Conservation (phyloP, 257 asterid species). For the Solanum raphanifolium region DNA sequence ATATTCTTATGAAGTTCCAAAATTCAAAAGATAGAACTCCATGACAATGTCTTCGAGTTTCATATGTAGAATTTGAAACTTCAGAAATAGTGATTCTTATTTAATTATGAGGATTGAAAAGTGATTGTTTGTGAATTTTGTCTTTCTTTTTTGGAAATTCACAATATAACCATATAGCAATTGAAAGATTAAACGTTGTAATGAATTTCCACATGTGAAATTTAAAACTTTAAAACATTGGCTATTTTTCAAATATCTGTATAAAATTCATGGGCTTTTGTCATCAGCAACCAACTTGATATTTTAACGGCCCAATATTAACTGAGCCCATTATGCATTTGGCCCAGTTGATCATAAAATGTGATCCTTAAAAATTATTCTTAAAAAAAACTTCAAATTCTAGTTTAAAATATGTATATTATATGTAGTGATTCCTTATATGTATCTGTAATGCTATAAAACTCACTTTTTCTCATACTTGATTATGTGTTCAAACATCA, state of each 20-base stretch:
- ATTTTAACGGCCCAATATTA: background rate
- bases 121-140: background rate
- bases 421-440: background rate
- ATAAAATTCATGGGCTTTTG: background rate
- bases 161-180: background rate
- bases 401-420: background rate
- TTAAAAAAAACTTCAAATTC: background rate
- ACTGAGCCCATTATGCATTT: background rate
- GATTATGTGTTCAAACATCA: background rate
- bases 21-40: background rate
- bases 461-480: background rate
- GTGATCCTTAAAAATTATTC: background rate
- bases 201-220: background rate
- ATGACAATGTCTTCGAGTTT: background rate
- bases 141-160: background rate
- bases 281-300: background rate
- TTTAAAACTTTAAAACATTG: background rate
- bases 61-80: background rate
- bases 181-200: background rate
- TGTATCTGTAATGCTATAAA: background rate
- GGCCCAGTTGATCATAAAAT: background rate
- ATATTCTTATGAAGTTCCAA: background rate
- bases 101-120: background rate
- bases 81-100: background rate
- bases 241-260: background rate